Evolutionary conservation across 208 protist genomes (phyloP), one percentile per base, ranked within the genome.

Genomic region (Leishmania guyanensis): DNA sequence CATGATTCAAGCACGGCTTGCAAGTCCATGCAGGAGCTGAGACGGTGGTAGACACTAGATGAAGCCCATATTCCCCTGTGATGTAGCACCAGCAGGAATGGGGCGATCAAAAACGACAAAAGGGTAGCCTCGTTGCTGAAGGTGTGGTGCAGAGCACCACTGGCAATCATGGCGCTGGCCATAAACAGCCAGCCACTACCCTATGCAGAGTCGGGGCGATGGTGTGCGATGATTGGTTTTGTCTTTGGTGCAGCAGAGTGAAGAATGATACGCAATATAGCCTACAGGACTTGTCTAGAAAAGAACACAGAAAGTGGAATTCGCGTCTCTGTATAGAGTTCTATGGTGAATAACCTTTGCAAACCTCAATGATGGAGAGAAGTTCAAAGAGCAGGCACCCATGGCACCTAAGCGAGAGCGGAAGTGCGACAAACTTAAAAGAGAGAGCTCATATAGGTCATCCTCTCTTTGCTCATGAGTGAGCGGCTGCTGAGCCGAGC

Each of bases 141-240:
- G 74, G 56, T 80, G 77, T 68, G 82, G 86, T 22, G 85, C 69
- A 14, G 65, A 80, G 58, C 64, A 86, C 43, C 85, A 12, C 79
- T 70, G 1, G 83, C 71, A 82, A 86, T 84, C 2, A 78, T 80
- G 5, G 71, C 68, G 9, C 79, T 78, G n/a, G 86, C 1, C 9
- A 70, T 58, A 48, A 82, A 69, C 1, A 73, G 60, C 36, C 64
- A 62, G 12, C n/a, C 3, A 39, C n/a, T 17, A 10, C 5, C 39
- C 46, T 73, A 29, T 29, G 39, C 39, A 0, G 43, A 51, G 39
- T 50, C 16, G 43, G 5, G 14, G 43, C 1, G 12, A 29, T 4
- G 0, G 66, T 51, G 46, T 10, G 14, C 36, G 3, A 9, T 72
- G 33, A 51, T 51, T 26, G 2, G 3, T 12, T 72, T 46, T 50